Evolutionary conservation across 2,329 filamentous ascomycete species (phyloP).

Genomic region (Blastomyces gilchristii): DNA sequence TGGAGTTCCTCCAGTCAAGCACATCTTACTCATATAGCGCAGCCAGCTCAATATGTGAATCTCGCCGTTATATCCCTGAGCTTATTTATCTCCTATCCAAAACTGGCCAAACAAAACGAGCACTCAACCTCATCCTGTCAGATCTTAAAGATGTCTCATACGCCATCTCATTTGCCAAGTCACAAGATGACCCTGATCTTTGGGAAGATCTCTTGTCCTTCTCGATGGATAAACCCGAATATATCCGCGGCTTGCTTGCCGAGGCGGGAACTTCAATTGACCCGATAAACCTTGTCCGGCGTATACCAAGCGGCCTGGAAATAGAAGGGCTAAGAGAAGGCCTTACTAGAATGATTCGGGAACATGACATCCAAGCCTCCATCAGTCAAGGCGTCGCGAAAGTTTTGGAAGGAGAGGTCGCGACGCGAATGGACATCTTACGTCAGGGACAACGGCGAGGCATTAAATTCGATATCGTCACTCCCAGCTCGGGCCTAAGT

Average conservation of each 20-base stretch:
- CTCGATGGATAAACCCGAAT: conserved; percentile 93
- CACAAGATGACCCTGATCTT: conserved; percentile 80
- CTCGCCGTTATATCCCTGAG: conserved; percentile 71
- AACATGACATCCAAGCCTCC: conserved; percentile 89
- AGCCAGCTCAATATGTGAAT: conserved; percentile 64
- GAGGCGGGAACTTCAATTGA: conserved; percentile 92
- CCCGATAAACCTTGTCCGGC: conserved; percentile 76
- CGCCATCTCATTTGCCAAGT: conserved; percentile 88
- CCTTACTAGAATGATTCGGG: conserved; percentile 79
- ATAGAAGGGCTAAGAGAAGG: conserved; percentile 85
- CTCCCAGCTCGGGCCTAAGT: neutral
- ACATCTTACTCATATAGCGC: conserved; percentile 80
- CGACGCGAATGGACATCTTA: conserved; percentile 67
- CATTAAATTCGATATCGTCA: conserved; percentile 73
- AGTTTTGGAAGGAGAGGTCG: conserved; percentile 80
- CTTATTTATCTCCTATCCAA: conserved; percentile 94
- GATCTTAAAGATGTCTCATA: conserved; percentile 83
- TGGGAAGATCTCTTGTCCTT: conserved; percentile 94
- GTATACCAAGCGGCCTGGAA: conserved; percentile 86
- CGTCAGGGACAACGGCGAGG: conserved; percentile 70
- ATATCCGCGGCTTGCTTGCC: conserved; percentile 83
- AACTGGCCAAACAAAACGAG: conserved; percentile 85
- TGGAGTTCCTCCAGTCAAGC: conserved; percentile 76
- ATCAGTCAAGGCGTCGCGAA: conserved; percentile 83
- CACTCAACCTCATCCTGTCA: conserved; percentile 85